Conservation (phyloP, 345 rosid genomes). For the Melaleuca quinquenervia region DNA sequence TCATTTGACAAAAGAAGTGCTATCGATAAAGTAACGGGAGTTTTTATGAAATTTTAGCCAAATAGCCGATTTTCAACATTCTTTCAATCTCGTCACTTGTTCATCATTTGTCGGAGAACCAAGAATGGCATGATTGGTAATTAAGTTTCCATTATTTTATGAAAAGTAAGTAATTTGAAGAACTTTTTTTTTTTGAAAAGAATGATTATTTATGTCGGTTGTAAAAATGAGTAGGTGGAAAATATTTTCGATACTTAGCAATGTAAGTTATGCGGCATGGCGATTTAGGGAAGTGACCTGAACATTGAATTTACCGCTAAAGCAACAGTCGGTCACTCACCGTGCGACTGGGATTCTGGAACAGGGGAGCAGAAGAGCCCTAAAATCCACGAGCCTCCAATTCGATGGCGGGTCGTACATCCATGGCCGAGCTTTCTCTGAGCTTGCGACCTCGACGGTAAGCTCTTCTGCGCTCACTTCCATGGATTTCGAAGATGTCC, state of each 20-base stretch:
- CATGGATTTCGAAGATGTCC: background rate
- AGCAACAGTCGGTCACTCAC: background rate
- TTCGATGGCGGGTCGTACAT: background rate
- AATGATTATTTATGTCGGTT: too few species aligned
- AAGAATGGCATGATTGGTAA: too few species aligned
- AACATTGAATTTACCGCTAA: background rate
- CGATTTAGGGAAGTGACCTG: background rate
- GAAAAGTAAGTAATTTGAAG: too few species aligned
- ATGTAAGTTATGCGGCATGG: too few species aligned
- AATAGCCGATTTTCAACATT: background rate
- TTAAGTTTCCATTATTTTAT: too few species aligned
- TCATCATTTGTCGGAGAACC: background rate
- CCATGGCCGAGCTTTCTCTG: background rate
- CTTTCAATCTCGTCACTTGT: background rate
- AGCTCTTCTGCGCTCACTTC: background rate
- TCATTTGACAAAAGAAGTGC: background rate
- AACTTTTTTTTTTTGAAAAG: too few species aligned
- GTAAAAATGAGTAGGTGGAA: too few species aligned
- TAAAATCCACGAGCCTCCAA: background rate
- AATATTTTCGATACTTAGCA: too few species aligned
- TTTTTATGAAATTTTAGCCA: background rate
- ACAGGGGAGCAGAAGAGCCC: background rate
- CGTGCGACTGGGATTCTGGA: background rate
- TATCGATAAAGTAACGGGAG: accelerated
- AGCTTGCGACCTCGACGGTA: background rate